Evolutionary conservation across 495 filamentous ascomycete genomes (phyloP).

Genomic region (Stereocaulon alpinum): DNA sequence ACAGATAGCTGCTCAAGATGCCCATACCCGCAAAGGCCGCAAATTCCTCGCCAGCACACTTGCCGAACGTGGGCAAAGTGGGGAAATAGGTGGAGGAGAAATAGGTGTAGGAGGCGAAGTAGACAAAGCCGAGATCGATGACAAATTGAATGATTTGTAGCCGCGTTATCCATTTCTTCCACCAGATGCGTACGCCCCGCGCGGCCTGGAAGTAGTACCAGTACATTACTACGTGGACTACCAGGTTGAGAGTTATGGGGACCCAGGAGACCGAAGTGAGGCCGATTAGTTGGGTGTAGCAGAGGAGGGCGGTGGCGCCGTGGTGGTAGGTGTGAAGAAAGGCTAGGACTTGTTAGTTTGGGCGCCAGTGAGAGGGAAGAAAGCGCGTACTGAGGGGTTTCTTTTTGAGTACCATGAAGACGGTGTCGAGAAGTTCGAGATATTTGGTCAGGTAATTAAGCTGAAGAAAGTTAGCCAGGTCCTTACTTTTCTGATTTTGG

Average conservation of each 20-base stretch:
- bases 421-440: constrained; percentile 57
- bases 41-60: constrained; percentile 94
- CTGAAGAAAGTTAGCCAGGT: constrained; percentile 28
- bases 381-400: constrained; percentile 49
- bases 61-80: constrained; percentile 68
- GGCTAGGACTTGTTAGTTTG: constrained; percentile 27
- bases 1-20: constrained; percentile 84
- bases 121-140: constrained; percentile 67
- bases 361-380: background rate
- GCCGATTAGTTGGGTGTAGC: constrained; percentile 62
- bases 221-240: constrained; percentile 63
- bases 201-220: constrained; percentile 56
- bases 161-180: constrained; percentile 51
- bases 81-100: constrained; percentile 88
- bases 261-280: constrained; percentile 60
- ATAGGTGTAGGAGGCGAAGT: constrained; percentile 93
- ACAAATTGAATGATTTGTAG: constrained; percentile 51
- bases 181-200: constrained; percentile 49
- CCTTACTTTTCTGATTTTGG: background rate
- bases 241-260: constrained; percentile 55
- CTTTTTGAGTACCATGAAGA: constrained; percentile 65
- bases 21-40: constrained; percentile 88
- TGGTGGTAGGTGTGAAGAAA: constrained; percentile 72
- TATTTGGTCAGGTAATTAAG: constrained; percentile 68
- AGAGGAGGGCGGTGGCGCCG: constrained; percentile 59